phyloP scores from a whole-genome alignment of 2,329 filamentous ascomycete species.

The Cadophora sp. region DNA sequence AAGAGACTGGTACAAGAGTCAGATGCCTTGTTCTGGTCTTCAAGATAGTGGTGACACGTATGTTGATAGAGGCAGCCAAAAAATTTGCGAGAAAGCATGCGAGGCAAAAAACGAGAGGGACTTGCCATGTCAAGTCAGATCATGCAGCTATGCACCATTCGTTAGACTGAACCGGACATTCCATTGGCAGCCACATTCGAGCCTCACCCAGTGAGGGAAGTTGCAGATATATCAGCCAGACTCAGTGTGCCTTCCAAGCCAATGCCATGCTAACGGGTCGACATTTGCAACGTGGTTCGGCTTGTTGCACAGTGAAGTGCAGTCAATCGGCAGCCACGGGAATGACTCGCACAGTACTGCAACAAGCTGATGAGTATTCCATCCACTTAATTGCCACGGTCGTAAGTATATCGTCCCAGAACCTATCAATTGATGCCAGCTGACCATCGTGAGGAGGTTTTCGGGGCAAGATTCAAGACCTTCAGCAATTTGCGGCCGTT shows the following conservation, averaged over 20 bases:
- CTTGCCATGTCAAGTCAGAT: neutral
- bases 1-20: neutral
- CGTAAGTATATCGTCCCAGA: neutral
- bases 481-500: neutral
- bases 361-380: neutral
- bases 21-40: neutral
- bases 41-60: constrained; percentile 3
- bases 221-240: neutral
- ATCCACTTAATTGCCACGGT: neutral
- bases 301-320: constrained; percentile 2
- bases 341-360: neutral
- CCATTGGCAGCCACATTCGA: neutral
- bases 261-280: constrained; percentile 17
- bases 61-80: neutral
- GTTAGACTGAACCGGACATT: neutral
- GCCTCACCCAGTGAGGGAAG: neutral
- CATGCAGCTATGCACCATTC: constrained; percentile 6
- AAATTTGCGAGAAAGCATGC: neutral
- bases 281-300: constrained; percentile 18
- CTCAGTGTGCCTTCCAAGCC: neutral
- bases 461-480: neutral
- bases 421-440: neutral
- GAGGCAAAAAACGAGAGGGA: neutral
- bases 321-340: neutral
- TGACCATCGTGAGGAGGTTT: neutral